phyloP scores from a whole-genome alignment of 768 basidiomycete species.

The Rhizopogon vinicolor region DNA sequence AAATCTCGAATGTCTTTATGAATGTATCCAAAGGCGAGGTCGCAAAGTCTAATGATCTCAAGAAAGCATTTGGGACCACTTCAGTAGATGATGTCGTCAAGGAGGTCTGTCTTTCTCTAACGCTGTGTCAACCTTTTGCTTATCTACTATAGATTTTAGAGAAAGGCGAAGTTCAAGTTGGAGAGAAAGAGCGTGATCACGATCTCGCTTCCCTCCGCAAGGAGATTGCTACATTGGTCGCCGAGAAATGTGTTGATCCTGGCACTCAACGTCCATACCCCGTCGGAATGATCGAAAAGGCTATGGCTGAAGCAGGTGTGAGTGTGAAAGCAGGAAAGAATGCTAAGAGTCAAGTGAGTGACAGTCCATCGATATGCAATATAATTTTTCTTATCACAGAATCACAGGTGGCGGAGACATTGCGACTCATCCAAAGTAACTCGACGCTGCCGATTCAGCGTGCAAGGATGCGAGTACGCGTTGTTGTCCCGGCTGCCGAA shows the following conservation, averaged over 20 bases:
- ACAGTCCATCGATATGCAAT: background rate
- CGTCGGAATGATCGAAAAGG: conserved; percentile 95
- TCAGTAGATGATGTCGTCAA: conserved; percentile 70
- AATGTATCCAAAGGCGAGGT: conserved; percentile 97
- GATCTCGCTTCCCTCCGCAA: conserved; percentile 75
- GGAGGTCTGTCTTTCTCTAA: conserved; percentile 48
- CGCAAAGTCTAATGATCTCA: conserved; percentile 83
- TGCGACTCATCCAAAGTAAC: conserved; percentile 75
- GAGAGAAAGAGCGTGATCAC: conserved; percentile 94
- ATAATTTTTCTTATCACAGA: background rate
- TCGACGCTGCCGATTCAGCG: conserved; percentile 91
- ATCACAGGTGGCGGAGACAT: conserved; percentile 80
- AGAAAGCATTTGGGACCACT: conserved; percentile 85
- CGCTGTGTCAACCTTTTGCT: background rate
- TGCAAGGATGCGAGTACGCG: conserved; percentile 87
- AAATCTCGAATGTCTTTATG: conserved; percentile 92
- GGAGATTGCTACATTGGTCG: conserved; percentile 92
- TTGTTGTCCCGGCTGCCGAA: conserved; percentile 66
- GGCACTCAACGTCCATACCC: conserved; percentile 85
- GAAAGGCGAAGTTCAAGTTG: conserved; percentile 96
- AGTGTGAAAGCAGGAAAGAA: conserved; percentile 86
- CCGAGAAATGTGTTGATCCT: conserved; percentile 96
- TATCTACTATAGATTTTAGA: conserved; percentile 67
- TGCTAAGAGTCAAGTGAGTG: conserved; percentile 85
- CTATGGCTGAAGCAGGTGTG: conserved; percentile 92